These are phyloP conservation scores for Beauveria australis DNA, from an alignment of 2,329 filamentous ascomycete species.

Conservation along the genomic window DNA sequence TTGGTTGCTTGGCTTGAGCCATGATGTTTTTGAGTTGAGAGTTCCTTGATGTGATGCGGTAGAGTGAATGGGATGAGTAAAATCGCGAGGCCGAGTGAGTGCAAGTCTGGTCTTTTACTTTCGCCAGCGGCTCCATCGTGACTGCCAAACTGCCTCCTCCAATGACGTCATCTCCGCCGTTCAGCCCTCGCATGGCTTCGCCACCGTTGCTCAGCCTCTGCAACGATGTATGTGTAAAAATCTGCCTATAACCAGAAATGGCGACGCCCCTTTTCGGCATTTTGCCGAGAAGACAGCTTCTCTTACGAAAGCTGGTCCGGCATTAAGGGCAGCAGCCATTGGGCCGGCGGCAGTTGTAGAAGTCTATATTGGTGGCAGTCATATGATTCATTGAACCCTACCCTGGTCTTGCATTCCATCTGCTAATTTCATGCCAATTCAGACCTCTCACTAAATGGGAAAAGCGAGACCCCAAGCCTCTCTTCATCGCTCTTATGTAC, in stretches of 20 bases:
- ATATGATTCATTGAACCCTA: not conserved
- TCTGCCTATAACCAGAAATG: too few relatives aligned
- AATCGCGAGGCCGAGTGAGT: not conserved
- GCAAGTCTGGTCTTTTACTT: not conserved
- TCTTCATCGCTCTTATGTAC: not conserved
- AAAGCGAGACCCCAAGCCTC: too few relatives aligned
- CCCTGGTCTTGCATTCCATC: not conserved
- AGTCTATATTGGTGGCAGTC: not conserved
- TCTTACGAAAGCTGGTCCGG: too few relatives aligned
- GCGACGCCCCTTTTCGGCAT: too few relatives aligned
- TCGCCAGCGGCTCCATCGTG: not conserved
- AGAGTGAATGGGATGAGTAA: too few relatives aligned
- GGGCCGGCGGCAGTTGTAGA: too few relatives aligned
- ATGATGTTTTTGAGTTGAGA: not conserved
- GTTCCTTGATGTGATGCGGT: too few relatives aligned
- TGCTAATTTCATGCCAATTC: not conserved
- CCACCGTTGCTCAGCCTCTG: not conserved
- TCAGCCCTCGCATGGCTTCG: not conserved
- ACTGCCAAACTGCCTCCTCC: not conserved
- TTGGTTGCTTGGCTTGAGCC: not conserved
- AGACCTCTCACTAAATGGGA: too few relatives aligned
- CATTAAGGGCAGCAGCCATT: too few relatives aligned
- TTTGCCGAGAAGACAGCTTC: too few relatives aligned
- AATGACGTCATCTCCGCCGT: not conserved
- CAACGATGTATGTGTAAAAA: too few relatives aligned